Evolutionary conservation across 257 asterid genomes (phyloP).

Genomic region (Solanum ossicruentum): DNA sequence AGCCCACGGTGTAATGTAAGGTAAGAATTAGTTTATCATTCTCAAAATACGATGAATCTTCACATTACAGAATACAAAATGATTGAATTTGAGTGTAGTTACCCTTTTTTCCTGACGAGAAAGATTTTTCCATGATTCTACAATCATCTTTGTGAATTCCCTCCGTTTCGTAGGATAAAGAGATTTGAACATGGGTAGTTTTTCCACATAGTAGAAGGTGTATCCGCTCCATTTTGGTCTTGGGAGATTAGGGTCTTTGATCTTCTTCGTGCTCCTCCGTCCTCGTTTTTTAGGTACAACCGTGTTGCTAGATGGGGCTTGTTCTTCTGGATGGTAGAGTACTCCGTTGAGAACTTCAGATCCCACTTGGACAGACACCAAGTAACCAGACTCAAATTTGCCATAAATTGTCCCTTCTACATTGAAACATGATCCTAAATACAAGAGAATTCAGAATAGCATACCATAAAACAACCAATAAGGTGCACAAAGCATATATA

Average conservation of each 20-base stretch:
- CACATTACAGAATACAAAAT: background rate
- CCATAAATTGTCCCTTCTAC: constrained; percentile 57
- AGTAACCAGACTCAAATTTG: constrained; percentile 72
- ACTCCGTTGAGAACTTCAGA: constrained; percentile 52
- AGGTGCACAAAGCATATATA: background rate
- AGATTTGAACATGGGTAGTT: constrained; percentile 43
- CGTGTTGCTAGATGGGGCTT: constrained; percentile 7
- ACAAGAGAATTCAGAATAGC: background rate
- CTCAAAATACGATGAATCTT: background rate
- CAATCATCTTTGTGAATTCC: constrained; percentile 73
- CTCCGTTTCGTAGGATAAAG: constrained; percentile 33
- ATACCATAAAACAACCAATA: background rate
- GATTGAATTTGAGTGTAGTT: background rate
- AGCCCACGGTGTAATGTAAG: background rate
- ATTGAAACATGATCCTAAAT: constrained; percentile 20
- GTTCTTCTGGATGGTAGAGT: constrained; percentile 44
- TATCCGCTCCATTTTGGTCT: constrained; percentile 71
- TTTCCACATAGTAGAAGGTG: constrained; percentile 58
- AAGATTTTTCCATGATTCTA: constrained; percentile 56
- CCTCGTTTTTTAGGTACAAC: constrained; percentile 19
- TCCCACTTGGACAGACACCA: constrained; percentile 50
- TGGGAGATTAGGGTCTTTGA: constrained; percentile 46
- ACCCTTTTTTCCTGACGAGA: constrained; percentile 43
- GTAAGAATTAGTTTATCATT: background rate
- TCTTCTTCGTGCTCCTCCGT: constrained; percentile 13